Evolutionary conservation across 2,329 filamentous ascomycete genomes (phyloP).

Genomic region (Daldinia sp.): DNA sequence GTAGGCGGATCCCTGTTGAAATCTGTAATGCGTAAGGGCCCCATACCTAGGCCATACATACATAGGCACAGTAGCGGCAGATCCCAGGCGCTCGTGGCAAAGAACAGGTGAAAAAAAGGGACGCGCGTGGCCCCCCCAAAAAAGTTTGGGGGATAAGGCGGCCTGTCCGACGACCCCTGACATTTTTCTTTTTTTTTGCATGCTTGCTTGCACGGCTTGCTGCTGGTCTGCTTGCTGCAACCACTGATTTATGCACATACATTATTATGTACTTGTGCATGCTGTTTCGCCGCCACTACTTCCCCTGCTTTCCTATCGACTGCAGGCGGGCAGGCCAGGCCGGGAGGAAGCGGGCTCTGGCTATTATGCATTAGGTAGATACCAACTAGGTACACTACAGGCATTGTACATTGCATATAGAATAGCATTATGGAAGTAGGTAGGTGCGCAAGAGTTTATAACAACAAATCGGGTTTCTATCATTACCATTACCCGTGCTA

Average conservation of each 20-base stretch:
- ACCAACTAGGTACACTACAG: too few relatives aligned
- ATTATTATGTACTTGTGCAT: background rate
- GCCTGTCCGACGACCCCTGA: background rate
- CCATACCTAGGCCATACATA: conserved; percentile 19
- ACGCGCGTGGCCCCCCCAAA: conserved; percentile 24
- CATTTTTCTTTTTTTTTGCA: background rate
- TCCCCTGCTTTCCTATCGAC: background rate
- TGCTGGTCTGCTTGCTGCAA: background rate
- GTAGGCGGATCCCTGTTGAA: conserved; percentile 19
- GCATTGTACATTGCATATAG: too few relatives aligned
- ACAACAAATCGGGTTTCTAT: too few relatives aligned
- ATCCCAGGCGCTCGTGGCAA: conserved; percentile 12
- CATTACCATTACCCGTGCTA: too few relatives aligned
- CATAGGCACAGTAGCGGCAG: conserved; percentile 44
- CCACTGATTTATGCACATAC: background rate
- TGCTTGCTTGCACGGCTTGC: too few relatives aligned
- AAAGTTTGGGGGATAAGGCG: background rate
- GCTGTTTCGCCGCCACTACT: too few relatives aligned
- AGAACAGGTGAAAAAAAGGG: background rate
- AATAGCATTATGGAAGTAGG: too few relatives aligned
- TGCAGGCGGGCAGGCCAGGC: conserved; percentile 34
- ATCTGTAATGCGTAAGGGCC: conserved; percentile 25
- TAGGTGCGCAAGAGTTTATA: too few relatives aligned
- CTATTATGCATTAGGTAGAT: background rate
- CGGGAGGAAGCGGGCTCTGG: conserved; percentile 33